Evolutionary conservation across 2,329 filamentous ascomycete genomes (phyloP), one percentile per base, ranked within the genome.

Genomic region (Colletotrichum noveboracense): DNA sequence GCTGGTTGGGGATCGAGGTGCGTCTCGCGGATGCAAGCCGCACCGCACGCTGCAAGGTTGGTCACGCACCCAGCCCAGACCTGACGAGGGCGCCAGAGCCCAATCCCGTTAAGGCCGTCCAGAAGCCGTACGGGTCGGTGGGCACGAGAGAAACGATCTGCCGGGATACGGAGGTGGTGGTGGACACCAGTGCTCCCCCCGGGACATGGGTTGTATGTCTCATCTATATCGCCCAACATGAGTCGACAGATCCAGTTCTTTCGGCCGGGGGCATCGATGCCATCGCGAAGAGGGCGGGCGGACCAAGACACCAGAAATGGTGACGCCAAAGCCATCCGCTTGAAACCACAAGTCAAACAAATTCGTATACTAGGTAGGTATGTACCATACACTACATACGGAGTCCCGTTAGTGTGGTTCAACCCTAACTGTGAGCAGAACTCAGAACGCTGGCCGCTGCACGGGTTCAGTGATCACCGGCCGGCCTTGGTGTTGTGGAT

Each of bases 311-410:
- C 62, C 66, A 74, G 36, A 48, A 48, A 30, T 55, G 32, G 73
- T 73, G 56, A 56, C 73, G 69, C 73, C 69, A 67, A 72, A 69
- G 55, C 60, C 52, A 48, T 28, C 13, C 13, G 12, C 28, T 64
- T 64, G 68, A 75, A 75, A 75, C 73, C 73, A 48, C 62, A 36
- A 48, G 69, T 73, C 64, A 64, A 72, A 69, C 70, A 69, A 65
- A 26, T 61, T 28, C 56, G 43, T 52, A 52, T 52, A 38, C 36
- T 38, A 38, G 14, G 36, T 38, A 38, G 36, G 7, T 1, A 38
- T 38, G 36, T 38, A 38, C 36, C 36, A 38, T 38, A n/a, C 43
- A 24, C 21, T 38, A n/a, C 43, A 24, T 52, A 52, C 43, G 43
- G n/a, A 52, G 43, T 36, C 34, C 69, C 70, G 56, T 60, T 55